A percentile compares a stretch with the other conserved stretches of the same genome.
Conservation (phyloP, 2,329 filamentous ascomycete species). For the Talaromyces sp. region DNA sequence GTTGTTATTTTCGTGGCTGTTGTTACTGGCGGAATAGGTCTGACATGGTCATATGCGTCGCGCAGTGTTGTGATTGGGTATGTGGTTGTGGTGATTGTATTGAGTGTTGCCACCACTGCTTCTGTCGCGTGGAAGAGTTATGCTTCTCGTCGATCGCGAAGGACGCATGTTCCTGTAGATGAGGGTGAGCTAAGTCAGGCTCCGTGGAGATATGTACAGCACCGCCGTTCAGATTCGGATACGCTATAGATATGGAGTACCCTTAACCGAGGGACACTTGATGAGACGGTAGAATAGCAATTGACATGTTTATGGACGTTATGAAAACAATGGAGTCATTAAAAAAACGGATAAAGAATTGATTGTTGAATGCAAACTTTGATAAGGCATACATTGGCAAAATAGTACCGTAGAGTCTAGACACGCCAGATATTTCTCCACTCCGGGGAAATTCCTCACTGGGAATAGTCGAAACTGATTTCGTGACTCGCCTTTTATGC, state of each 20-base stretch:
- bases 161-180: neutral
- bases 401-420: neutral
- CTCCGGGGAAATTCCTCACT: neutral
- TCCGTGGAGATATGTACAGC: neutral
- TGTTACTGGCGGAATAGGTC: conserved; percentile 16
- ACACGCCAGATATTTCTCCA: neutral
- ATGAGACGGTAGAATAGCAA: neutral
- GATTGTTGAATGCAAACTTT: neutral
- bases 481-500: neutral
- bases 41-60: conserved; percentile 16
- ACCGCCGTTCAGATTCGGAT: neutral
- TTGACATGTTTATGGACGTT: neutral
- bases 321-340: neutral
- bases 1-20: conserved; percentile 21
- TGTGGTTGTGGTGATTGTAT: conserved; percentile 6
- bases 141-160: neutral
- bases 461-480: neutral
- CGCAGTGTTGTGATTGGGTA: conserved; percentile 13
- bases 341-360: neutral
- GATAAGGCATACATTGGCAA: neutral
- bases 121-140: conserved; percentile 6
- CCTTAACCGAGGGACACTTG: too few species aligned
- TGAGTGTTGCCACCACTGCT: neutral
- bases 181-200: neutral
- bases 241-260: too few species aligned